phyloP scores from a whole-genome alignment of 192 early-diverging fungal species.

The Nowakowskiella sp. region DNA sequence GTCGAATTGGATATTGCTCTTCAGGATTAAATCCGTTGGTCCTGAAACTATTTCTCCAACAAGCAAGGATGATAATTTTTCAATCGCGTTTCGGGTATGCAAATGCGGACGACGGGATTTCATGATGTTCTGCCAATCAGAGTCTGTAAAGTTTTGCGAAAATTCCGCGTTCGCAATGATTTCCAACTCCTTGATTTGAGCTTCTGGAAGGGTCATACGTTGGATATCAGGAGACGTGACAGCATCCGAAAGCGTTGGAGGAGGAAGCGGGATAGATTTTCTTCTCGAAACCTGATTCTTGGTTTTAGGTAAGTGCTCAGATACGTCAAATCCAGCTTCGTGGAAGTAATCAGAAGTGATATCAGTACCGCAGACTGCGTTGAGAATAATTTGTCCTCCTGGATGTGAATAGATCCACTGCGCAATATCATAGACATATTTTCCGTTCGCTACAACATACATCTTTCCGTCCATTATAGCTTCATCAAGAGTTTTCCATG shows the following conservation, averaged over 20 bases:
- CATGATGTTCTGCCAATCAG: slow-evolving; percentile 9
- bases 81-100: slow-evolving; percentile 11
- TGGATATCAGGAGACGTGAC: no score
- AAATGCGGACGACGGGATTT: slow-evolving; percentile 8
- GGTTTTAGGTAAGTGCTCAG: slow-evolving; percentile 1
- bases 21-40: not conserved
- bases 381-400: slow-evolving; percentile 16
- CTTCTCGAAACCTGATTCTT: not conserved
- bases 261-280: not conserved
- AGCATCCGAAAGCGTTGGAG: slow-evolving; percentile 4
- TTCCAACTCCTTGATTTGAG: not conserved
- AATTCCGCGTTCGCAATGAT: not conserved
- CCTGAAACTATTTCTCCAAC: slow-evolving; percentile 13
- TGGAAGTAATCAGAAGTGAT: slow-evolving; percentile 27
- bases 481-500: slow-evolving; percentile 16
- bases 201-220: no score
- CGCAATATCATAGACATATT: slow-evolving; percentile 21
- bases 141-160: slow-evolving; percentile 1
- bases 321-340: slow-evolving; percentile 25
- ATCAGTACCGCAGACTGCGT: slow-evolving; percentile 17
- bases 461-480: slow-evolving; percentile 10
- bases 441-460: slow-evolving; percentile 19
- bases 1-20: not conserved
- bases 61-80: slow-evolving; percentile 9
- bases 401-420: slow-evolving; percentile 24